Evolutionary conservation across 1,284 basidiomycete genomes (phyloP).

Genomic region (Calocybe gambosa): DNA sequence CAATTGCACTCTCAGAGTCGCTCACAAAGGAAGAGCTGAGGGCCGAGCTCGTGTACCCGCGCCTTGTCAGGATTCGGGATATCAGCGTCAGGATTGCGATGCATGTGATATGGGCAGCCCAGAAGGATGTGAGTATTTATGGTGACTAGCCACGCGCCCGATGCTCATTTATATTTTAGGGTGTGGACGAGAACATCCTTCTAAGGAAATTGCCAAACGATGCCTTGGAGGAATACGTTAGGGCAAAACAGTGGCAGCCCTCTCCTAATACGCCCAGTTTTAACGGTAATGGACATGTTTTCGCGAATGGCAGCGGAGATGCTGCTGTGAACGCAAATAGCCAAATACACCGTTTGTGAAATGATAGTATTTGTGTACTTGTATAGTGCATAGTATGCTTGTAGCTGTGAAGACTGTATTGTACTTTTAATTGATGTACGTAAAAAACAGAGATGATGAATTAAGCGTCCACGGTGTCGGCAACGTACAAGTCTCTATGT

Average conservation of each 20-base stretch:
- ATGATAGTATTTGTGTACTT: not conserved
- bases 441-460: not conserved
- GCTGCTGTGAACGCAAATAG: constrained; percentile 20
- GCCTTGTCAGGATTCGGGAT: constrained; percentile 59
- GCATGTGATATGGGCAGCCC: constrained; percentile 58
- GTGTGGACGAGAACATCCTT: constrained; percentile 38
- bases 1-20: constrained; percentile 59
- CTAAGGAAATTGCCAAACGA: constrained; percentile 45
- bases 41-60: constrained; percentile 55
- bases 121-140: constrained; percentile 44
- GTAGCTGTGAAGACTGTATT: no score
- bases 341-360: constrained; percentile 8
- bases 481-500: constrained; percentile 24
- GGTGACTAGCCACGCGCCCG: not conserved
- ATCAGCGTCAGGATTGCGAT: constrained; percentile 60
- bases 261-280: not conserved
- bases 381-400: no score
- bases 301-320: not conserved
- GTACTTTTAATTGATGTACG: not conserved
- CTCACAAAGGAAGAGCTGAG: constrained; percentile 55
- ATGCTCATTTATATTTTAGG: constrained; percentile 23
- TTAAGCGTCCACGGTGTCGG: constrained; percentile 38
- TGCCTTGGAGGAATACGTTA: constrained; percentile 43
- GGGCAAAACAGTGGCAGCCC: constrained; percentile 55
- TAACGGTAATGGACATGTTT: not conserved